phyloP scores from a whole-genome alignment of 352 stramenopile species.

The Aphanomyces invadans region DNA sequence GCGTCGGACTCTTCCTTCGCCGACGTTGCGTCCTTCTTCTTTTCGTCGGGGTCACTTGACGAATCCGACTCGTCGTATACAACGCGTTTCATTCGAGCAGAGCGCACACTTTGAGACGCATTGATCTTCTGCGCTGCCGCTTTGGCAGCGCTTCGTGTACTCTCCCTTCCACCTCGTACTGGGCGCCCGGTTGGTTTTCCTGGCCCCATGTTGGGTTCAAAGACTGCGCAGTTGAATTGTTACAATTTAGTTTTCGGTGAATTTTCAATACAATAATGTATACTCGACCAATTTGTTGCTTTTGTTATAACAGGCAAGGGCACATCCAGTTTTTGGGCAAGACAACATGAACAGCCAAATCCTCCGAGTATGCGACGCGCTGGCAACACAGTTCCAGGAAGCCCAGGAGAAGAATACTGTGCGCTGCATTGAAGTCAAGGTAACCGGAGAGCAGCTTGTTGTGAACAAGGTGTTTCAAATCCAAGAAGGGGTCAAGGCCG shows the following conservation, averaged over 20 bases:
- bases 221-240: background rate
- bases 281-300: too few species aligned
- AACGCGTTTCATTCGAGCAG: conserved; percentile 22
- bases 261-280: too few species aligned
- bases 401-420: conserved; percentile 9
- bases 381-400: conserved; percentile 9
- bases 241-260: too few species aligned
- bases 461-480: background rate
- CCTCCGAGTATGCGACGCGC: conserved; percentile 12
- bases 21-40: background rate
- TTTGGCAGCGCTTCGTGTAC: conserved; percentile 9
- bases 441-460: conserved; percentile 4
- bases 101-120: conserved; percentile 2
- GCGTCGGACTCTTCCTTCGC: conserved; percentile 14
- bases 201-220: conserved; percentile 10
- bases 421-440: conserved; percentile 21
- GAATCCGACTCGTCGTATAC: conserved; percentile 24
- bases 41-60: conserved; percentile 12
- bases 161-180: conserved; percentile 8
- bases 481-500: background rate
- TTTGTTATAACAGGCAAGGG: background rate
- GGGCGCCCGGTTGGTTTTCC: conserved; percentile 11
- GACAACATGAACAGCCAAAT: conserved; percentile 22
- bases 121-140: conserved; percentile 17
- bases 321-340: background rate